Conservation (phyloP, 495 filamentous ascomycete genomes). For the Penicillium goetzii region DNA sequence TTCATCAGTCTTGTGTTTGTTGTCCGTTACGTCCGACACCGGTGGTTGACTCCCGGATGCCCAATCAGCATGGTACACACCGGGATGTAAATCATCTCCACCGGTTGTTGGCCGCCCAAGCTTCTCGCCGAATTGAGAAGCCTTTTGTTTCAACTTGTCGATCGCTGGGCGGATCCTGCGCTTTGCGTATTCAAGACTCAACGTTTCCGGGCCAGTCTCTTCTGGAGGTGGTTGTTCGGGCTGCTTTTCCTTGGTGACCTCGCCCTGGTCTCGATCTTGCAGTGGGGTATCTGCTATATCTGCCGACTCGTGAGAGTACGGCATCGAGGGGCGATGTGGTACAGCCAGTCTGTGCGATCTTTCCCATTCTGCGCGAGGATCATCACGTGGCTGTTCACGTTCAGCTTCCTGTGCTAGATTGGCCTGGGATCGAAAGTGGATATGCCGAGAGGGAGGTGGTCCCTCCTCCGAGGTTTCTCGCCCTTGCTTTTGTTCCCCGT, state of each 20-base stretch:
- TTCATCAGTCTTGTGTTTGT: slow-evolving; percentile 38
- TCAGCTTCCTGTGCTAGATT: background rate
- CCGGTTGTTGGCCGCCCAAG: slow-evolving; percentile 29
- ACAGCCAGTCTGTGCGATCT: slow-evolving; percentile 1
- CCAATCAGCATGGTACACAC: slow-evolving; percentile 34
- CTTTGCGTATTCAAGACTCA: background rate
- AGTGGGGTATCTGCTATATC: slow-evolving; percentile 17
- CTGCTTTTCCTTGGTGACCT: slow-evolving; percentile 4
- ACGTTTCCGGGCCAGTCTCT: background rate
- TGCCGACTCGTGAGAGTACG: slow-evolving; percentile 18
- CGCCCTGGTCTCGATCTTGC: background rate
- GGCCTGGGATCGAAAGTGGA: slow-evolving; percentile 27
- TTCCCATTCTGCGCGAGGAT: slow-evolving; percentile 11
- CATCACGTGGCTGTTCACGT: slow-evolving; percentile 5
- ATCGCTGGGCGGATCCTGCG: slow-evolving; percentile 7
- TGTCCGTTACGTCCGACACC: slow-evolving; percentile 35
- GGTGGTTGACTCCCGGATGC: slow-evolving; percentile 32
- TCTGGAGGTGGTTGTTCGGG: background rate
- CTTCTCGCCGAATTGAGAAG: slow-evolving; percentile 10
- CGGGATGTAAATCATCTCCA: slow-evolving; percentile 33
- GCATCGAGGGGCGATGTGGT: slow-evolving; percentile 14
- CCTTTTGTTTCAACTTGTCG: slow-evolving; percentile 14
- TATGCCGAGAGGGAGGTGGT: slow-evolving; percentile 12
- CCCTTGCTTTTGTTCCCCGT: background rate
- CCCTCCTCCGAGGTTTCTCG: background rate